Evolutionary conservation across 1,284 basidiomycete species (phyloP).

Genomic region (Flammula alnicola): DNA sequence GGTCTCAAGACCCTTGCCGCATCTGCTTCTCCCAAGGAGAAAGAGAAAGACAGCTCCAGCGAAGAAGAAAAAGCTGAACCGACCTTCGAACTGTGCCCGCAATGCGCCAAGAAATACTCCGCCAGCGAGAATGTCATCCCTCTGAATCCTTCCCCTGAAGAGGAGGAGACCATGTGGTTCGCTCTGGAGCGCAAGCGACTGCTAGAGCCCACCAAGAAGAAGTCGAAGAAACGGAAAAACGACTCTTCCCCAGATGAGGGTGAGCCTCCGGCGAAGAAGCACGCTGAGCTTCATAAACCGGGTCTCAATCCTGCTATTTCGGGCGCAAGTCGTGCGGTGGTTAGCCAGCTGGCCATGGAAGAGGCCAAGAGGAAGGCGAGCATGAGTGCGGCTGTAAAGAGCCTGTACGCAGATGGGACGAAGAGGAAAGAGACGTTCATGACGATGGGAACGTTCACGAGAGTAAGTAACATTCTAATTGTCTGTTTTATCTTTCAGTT

Average conservation of each 20-base stretch:
- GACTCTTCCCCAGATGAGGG: conserved; percentile 31
- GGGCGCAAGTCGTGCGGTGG: conserved; percentile 63
- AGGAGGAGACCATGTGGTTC: conserved; percentile 56
- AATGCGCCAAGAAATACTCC: conserved; percentile 74
- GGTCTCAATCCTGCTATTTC: conserved; percentile 57
- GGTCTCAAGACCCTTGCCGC: conserved; percentile 67
- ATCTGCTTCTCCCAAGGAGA: conserved; percentile 39
- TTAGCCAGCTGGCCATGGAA: conserved; percentile 66
- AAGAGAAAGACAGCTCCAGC: conserved; percentile 33
- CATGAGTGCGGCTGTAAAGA: conserved; percentile 79
- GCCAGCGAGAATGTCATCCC: conserved; percentile 54
- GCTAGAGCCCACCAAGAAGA: conserved; percentile 60
- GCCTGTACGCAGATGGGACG: conserved; percentile 61
- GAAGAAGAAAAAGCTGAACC: conserved; percentile 28
- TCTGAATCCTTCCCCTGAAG: conserved; percentile 68
- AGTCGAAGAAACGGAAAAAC: conserved; percentile 69
- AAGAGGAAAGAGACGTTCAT: conserved; percentile 79
- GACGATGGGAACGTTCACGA: conserved; percentile 82
- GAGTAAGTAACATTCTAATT: conserved; percentile 53
- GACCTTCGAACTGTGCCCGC: conserved; percentile 67
- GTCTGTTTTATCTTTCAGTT: neutral
- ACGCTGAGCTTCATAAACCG: conserved; percentile 31
- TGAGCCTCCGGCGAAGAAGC: conserved; percentile 52
- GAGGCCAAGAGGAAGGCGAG: conserved; percentile 75
- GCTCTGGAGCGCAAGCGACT: conserved; percentile 60